Base-by-base conservation (phyloP, 345 rosid species). In the Atalantia buxifolia region DNA sequence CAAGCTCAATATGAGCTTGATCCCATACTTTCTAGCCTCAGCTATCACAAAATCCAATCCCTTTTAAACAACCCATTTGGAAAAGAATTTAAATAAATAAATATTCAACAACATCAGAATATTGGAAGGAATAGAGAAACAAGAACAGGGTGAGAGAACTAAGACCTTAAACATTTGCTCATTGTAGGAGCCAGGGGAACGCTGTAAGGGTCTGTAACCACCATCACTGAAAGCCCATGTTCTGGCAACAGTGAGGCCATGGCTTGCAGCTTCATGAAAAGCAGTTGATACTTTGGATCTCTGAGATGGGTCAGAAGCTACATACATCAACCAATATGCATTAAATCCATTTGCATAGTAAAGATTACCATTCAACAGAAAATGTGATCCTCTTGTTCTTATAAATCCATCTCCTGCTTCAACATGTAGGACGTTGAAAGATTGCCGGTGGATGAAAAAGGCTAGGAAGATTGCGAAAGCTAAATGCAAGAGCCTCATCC, bases 221-320 rank as follows among this genome's bases (percentile, higher is more conserved):
- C 90, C 98, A 57, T 95, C 97, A 66, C 93, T 95, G 76, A 91
- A 95, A 73, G 97, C 97, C 98, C 99, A 90, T 61, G 97, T 91
- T 84, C 99, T 89, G 64, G 92, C 96, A 7, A 95, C 89, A 0
- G 94, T 80, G 74, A 93, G 88, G 63, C 97, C 97, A 81, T 84
- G 95, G 27, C 81, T 63, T 65, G 86, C 76, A 7, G 99, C 98
- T 45, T 92, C 93, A 27, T 82, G 89, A 35, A 94, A 92, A 0
- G 89, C 94, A 21, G 87, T 70, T 1, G 98, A 77, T 74, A 94
- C 88, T 82, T 83, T 87, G 77, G 82, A 61, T 75, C 93, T 86
- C 81, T 87, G 92, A 35, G 94, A 83, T 25, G 92, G 93, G 76
- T 92, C 97, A 19, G 95, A 81, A 66, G 94, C 97, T 13, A 85